Evolutionary conservation across 2,329 filamentous ascomycete species (phyloP), one percentile per base, ranked within the genome.

Genomic region (Fusarium abutilonis): DNA sequence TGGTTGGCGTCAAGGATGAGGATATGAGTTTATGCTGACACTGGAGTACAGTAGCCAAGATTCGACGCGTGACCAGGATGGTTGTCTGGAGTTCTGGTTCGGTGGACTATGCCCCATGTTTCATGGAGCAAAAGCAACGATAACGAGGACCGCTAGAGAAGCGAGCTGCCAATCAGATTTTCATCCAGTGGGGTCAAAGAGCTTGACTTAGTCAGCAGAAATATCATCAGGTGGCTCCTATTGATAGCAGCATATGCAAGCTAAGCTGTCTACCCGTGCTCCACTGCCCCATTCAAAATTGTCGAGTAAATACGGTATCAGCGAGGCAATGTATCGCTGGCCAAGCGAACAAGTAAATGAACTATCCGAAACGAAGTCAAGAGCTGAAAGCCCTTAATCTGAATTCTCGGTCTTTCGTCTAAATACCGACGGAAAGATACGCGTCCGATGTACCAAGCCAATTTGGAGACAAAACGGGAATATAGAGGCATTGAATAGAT

Each of bases 11-110:
- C 35, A 40, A 19, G 38, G 19, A 26, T 40, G 21, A 23, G 11
- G 7, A 40, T 19, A 35, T 21, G n/a, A 34, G 32, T 35, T 41
- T 21, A 51, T 59, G 29, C 26, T 49, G 9, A 23, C 8, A 29
- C 32, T 17, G 34, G 23, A 21, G 39, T 19, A 19, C 19, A 19
- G 19, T 26, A 26, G 23, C 23, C 23, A 26, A 26, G 23, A 26
- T 26, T 7, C 23, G 23, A 26, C 23, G 13, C 11, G n/a, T 10
- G 32, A 38, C 40, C 32, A 38, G 49, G 39, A 45, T 52, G 41
- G 31, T 21, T 10, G 31, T 23, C 19, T 13, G 17, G 21, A 41
- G 42, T 23, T 48, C 51, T 53, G 43, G 51, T 53, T 53, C 50
- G 50, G 39, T 29, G 32, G 43, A 19, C 9, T 52, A 47, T 10